A percentile compares a stretch with the other conserved stretches of the same genome.
phyloP scores from a whole-genome alignment of 2,329 filamentous ascomycete genomes.

The Huntiella savannae region DNA sequence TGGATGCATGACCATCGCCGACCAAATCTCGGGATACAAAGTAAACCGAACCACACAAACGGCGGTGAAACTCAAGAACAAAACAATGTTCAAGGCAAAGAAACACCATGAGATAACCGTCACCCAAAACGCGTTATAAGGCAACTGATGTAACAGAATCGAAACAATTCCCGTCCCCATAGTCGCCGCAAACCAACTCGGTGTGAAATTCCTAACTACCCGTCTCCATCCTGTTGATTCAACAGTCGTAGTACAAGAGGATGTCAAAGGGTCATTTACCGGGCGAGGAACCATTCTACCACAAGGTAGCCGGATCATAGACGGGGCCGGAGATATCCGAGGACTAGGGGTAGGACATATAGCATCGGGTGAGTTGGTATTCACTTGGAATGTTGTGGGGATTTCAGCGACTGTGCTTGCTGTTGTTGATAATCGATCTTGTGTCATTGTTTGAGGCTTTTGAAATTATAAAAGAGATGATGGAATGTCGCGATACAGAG shows the following conservation, averaged over 20 bases:
- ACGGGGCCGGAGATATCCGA: neutral
- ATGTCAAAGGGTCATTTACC: neutral
- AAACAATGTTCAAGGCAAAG: slow-evolving; percentile 37
- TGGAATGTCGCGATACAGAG: too few relatives aligned
- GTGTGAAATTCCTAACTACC: slow-evolving; percentile 31
- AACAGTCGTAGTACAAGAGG: neutral
- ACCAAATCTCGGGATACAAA: slow-evolving; percentile 47
- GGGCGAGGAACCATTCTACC: slow-evolving; percentile 1
- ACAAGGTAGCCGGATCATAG: slow-evolving; percentile 4
- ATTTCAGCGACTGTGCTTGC: neutral
- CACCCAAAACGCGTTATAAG: slow-evolving; percentile 38
- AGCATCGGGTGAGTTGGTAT: neutral
- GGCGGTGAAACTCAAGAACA: slow-evolving; percentile 35
- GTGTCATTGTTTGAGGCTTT: too few relatives aligned
- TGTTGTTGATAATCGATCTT: neutral
- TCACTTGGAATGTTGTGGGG: fast-evolving
- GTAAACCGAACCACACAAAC: slow-evolving; percentile 41
- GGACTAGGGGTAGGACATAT: neutral
- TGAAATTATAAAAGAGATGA: neutral
- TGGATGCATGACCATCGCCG: slow-evolving; percentile 45
- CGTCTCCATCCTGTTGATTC: slow-evolving; percentile 24
- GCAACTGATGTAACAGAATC: slow-evolving; percentile 41
- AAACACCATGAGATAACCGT: slow-evolving; percentile 40
- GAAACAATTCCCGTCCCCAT: slow-evolving; percentile 54
- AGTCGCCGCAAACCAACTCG: slow-evolving; percentile 40